phyloP scores from a whole-genome alignment of 805 yeast genomes.

The Barnettozyma vustinii region DNA sequence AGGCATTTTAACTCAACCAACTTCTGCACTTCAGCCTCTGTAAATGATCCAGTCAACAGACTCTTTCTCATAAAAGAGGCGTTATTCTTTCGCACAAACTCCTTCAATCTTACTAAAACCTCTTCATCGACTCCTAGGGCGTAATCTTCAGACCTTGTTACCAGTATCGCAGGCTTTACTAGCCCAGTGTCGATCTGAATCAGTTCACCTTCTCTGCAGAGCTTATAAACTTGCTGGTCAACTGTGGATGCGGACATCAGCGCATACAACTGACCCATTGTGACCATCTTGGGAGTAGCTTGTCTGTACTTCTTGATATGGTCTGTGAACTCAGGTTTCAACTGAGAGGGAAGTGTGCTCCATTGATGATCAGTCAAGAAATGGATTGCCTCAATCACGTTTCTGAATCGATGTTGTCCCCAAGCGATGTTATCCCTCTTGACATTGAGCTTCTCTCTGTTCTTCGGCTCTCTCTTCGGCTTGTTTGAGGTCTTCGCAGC shows the following conservation, averaged over 20 bases:
- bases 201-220: constrained; percentile 33
- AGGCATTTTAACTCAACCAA: constrained; percentile 39
- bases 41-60: constrained; percentile 6
- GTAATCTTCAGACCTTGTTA: constrained; percentile 27
- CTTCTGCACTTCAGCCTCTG: constrained; percentile 22
- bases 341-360: constrained; percentile 11
- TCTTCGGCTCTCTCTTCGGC: constrained; percentile 1
- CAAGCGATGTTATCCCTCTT: not conserved
- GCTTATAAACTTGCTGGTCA: constrained; percentile 38
- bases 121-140: not conserved
- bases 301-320: constrained; percentile 16
- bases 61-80: not conserved
- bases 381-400: not conserved
- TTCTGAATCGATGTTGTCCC: not conserved
- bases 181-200: constrained; percentile 26
- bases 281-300: constrained; percentile 12
- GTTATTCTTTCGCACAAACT: not conserved
- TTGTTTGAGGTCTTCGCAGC: not conserved
- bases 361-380: constrained; percentile 10
- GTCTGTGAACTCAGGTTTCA: constrained; percentile 14
- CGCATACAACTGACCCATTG: constrained; percentile 40
- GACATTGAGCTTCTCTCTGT: not conserved
- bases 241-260: constrained; percentile 45
- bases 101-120: constrained; percentile 5
- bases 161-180: constrained; percentile 32